Evolutionary conservation across 345 rosid genomes (phyloP), one percentile per base, ranked within the genome.

Genomic region (Noccaea caerulescens): DNA sequence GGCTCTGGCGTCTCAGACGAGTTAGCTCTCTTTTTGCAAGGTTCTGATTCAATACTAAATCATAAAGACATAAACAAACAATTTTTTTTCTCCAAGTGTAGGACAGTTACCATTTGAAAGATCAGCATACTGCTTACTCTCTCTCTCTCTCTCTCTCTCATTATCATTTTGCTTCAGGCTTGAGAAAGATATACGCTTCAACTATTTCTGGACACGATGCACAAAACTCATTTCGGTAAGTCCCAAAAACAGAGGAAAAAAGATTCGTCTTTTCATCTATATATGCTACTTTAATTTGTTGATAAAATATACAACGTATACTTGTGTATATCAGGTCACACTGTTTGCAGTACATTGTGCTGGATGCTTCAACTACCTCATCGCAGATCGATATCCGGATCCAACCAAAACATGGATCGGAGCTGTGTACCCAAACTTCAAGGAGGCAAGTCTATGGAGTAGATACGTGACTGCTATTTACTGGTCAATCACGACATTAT

Each of bases 181-280:
- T 53, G 99, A 93, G 83, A 91, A 91, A 82, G 96, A 93, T 82
- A 89, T 93, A 39, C 85, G 96, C 14, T 93, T 93, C 89, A 84
- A 89, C 86, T 93, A 93, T 73, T 93, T 93, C 88, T 89, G 99
- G 99, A 93, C 85, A 50, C 85, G 97, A 5, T 93, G 97, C 82
- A 79, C 85, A 42, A 93, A 93, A 81, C 92, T 93, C 34, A 77
- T 84, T 63, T 85, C 90, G n/a, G 97, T 89, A 87, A 79, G 90
- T 78, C 75, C 12, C 5, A 5, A 61, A 47, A 67, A 68, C 68
- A 75, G 75, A 69, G 65, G 30, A 46, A 60, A 57, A 18, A 0
- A 1, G 1, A 45, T 10, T 68, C 27, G 49, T 58, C 16, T 10
- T 8, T 53, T 66, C 61, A 39, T 69, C 34, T 41, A 37, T 25